Evolutionary conservation across 345 rosid species (phyloP), one percentile per base, ranked within the genome.

Genomic region (Abelmoschus esculentus): DNA sequence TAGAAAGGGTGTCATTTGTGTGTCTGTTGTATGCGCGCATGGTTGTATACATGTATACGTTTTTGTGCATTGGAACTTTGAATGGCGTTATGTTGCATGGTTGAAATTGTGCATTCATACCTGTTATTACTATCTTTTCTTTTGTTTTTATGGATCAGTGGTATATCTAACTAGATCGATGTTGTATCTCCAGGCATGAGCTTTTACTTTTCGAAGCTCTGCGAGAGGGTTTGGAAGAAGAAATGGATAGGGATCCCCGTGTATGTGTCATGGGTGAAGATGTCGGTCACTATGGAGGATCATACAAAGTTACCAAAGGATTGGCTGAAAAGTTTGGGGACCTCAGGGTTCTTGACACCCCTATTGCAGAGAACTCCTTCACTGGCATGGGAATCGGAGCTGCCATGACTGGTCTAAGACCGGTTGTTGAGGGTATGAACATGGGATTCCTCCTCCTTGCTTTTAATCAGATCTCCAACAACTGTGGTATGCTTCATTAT

Each of bases 391-490:
- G 61, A 57, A 57, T 57, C 12, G 61, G 61, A 28, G 61, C 61
- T 26, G 61, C 61, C 64, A 91, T 88, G 96, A 89, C 91, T 26
- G 97, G 97, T 70, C 70, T 93, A 74, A 84, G 98, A 79, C 98
- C 98, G 0, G 78, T 93, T 69, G 73, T 88, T 0, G 97, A 91
- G 83, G 97, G 97, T 49, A 91, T 93, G 97, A 93, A 93, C 86
- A 91, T 91, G 97, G 98, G 98, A 38, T 93, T 93, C 75, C 96
- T 91, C 70, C 98, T 93, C 72, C 80, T 93, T 6, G 98, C 98
- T 60, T 93, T 89, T 84, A 91, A 91, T 84, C 98, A 93, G 81
- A 93, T 93, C 83, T 91, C 98, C 72, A 93, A 93, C 88, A 91
- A 91, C 72, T 91, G 99, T 7, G 98, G 98, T 61, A 93, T 93